A percentile compares a stretch with the other conserved stretches of the same genome.
Evolutionary conservation across 371 early-diverging fungal genomes (phyloP).

Genomic region (Haplosporangium sp.): DNA sequence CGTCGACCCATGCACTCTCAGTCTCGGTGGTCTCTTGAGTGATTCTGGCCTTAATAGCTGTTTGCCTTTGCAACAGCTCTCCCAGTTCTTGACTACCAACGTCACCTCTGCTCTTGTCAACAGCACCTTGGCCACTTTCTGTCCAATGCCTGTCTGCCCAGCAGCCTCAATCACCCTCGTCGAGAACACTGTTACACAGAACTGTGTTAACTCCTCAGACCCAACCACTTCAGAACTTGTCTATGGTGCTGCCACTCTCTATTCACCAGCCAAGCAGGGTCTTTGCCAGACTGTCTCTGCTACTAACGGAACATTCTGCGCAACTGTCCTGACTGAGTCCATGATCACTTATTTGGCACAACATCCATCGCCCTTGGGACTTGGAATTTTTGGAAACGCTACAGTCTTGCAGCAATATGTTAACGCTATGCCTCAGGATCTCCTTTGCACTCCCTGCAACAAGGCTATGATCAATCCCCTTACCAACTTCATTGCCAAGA

Average conservation of each 20-base stretch:
- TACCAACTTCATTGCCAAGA: conserved; percentile 25
- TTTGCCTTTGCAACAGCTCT: conserved; percentile 29
- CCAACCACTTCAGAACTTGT: conserved; percentile 24
- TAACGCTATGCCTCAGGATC: conserved; percentile 23
- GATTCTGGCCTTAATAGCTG: conserved; percentile 47
- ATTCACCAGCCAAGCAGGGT: conserved; percentile 31
- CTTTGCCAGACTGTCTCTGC: conserved; percentile 26
- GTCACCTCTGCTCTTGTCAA: conserved; percentile 37
- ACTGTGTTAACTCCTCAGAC: conserved; percentile 39
- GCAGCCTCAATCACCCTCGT: conserved; percentile 27
- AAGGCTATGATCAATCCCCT: conserved; percentile 53
- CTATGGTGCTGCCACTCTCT: conserved; percentile 25
- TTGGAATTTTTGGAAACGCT: conserved; percentile 26
- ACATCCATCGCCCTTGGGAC: conserved; percentile 32
- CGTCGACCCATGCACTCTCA: conserved; percentile 40
- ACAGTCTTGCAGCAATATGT: conserved; percentile 32
- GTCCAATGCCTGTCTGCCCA: conserved; percentile 30
- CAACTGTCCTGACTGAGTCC: conserved; percentile 24
- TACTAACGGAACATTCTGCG: conserved; percentile 41
- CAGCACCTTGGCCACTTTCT: conserved; percentile 24
- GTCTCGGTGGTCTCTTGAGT: conserved; percentile 22
- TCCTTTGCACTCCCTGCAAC: conserved; percentile 48
- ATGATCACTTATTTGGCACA: conserved; percentile 21
- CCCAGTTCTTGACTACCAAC: conserved; percentile 9
- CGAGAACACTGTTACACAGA: conserved; percentile 38